Evolutionary conservation across 345 rosid species (phyloP).

Genomic region (thale cress (Arabidopsis thaliana)): DNA sequence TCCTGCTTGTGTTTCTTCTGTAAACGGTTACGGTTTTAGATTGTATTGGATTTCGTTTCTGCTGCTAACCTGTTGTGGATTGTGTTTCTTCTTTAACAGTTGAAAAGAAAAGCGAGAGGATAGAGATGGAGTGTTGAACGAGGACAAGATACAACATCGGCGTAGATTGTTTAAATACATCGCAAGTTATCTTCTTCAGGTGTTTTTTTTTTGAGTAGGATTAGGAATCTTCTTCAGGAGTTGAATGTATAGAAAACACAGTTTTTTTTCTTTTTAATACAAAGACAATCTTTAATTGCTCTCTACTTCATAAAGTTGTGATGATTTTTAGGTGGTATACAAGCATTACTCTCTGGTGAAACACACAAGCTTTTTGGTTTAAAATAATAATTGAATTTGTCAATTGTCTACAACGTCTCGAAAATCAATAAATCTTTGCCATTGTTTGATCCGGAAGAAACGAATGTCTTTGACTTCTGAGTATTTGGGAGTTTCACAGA

Average conservation of each 20-base stretch:
- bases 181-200: conserved; percentile 32
- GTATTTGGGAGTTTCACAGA: background rate
- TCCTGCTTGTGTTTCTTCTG: no score
- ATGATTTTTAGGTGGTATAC: no score
- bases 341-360: background rate
- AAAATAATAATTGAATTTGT: background rate
- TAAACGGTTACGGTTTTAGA: background rate
- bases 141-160: conserved; percentile 37
- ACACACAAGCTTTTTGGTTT: background rate
- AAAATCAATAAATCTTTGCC: background rate
- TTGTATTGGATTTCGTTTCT: background rate
- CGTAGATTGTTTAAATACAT: conserved; percentile 46
- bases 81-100: conserved; percentile 39
- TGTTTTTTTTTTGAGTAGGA: no score
- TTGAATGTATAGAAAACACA: no score
- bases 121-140: conserved; percentile 41
- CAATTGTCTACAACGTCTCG: background rate
- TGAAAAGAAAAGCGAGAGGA: conserved; percentile 46
- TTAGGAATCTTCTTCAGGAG: no score
- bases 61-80: conserved; percentile 7
- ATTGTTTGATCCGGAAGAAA: background rate
- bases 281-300: background rate
- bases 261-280: no score
- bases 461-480: background rate
- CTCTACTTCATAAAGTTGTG: no score